phyloP scores from a whole-genome alignment of 805 yeast genomes.

The Jamesozyma hellenica region DNA sequence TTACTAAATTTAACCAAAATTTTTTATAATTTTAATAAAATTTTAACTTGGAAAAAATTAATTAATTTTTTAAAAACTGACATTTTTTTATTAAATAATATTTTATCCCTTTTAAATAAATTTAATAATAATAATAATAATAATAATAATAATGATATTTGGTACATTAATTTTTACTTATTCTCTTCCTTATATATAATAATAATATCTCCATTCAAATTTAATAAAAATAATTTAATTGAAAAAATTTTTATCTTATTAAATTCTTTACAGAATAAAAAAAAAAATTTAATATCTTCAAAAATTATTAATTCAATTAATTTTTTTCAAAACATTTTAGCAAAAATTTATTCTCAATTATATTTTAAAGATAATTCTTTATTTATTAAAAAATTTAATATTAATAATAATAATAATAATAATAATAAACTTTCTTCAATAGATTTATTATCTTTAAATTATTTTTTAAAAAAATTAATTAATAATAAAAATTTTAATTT shows the following conservation, averaged over 20 bases:
- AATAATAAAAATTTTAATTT: not conserved
- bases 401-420: not conserved
- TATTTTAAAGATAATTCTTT: slow-evolving; percentile 20
- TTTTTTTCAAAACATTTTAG: slow-evolving; percentile 21
- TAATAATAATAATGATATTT: slow-evolving; percentile 11
- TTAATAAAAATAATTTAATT: slow-evolving; percentile 32
- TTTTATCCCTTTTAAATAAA: slow-evolving; percentile 23
- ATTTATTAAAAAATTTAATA: slow-evolving; percentile 3
- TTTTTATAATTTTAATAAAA: slow-evolving; percentile 52
- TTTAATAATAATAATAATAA: slow-evolving; percentile 3
- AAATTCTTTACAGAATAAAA: slow-evolving; percentile 8
- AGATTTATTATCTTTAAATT: slow-evolving; percentile 14
- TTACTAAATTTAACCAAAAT: slow-evolving; percentile 14
- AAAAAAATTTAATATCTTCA: slow-evolving; percentile 19
- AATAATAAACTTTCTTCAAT: not conserved
- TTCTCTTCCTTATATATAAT: slow-evolving; percentile 67
- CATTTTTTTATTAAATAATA: slow-evolving; percentile 36
- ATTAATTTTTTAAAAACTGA: slow-evolving; percentile 53
- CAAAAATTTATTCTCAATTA: slow-evolving; percentile 25
- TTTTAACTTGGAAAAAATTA: slow-evolving; percentile 55
- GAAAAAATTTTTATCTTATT: slow-evolving; percentile 26
- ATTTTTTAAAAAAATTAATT: slow-evolving; percentile 8
- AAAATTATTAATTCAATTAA: slow-evolving; percentile 2
- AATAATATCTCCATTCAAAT: slow-evolving; percentile 63
- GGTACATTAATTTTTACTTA: slow-evolving; percentile 42